A percentile compares a stretch with the other conserved stretches of the same genome.
phyloP scores from a whole-genome alignment of 2,329 filamentous ascomycete genomes.

The Onygena corvina region DNA sequence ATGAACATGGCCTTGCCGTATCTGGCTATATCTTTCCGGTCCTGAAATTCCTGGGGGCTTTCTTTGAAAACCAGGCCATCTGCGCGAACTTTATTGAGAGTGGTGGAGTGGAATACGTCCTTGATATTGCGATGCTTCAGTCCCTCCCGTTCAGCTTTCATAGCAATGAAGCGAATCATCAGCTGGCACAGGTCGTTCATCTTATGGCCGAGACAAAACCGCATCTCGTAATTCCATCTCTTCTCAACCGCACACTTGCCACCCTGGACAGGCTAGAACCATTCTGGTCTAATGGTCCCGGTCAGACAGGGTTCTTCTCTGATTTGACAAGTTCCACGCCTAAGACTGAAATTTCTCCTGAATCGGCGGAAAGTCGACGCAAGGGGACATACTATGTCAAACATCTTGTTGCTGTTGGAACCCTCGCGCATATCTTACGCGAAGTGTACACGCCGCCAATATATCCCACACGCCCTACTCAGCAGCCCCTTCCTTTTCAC shows the following conservation, averaged over 20 bases:
- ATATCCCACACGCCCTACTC: slow-evolving; percentile 51
- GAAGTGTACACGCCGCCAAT: slow-evolving; percentile 57
- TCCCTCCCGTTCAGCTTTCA: slow-evolving; percentile 65
- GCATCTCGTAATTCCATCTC: slow-evolving; percentile 66
- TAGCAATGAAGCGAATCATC: slow-evolving; percentile 54
- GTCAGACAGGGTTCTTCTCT: slow-evolving; percentile 51
- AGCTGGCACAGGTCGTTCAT: slow-evolving; percentile 61
- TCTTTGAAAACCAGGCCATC: slow-evolving; percentile 61
- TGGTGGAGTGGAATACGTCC: slow-evolving; percentile 68
- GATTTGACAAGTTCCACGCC: slow-evolving; percentile 41
- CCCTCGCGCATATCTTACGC: slow-evolving; percentile 61
- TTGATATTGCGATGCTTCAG: slow-evolving; percentile 73
- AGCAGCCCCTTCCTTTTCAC: slow-evolving; percentile 53
- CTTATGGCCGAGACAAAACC: slow-evolving; percentile 70
- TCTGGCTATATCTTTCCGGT: slow-evolving; percentile 63
- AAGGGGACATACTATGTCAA: slow-evolving; percentile 69
- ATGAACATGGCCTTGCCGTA: slow-evolving; percentile 42
- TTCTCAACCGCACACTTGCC: slow-evolving; percentile 61
- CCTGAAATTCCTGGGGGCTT: slow-evolving; percentile 63
- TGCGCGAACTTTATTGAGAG: slow-evolving; percentile 62
- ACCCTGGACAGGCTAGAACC: slow-evolving; percentile 57
- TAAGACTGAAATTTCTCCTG: slow-evolving; percentile 16
- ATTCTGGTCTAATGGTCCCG: slow-evolving; percentile 45
- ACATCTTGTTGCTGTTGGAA: slow-evolving; percentile 63
- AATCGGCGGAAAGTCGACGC: slow-evolving; percentile 31